phyloP scores from a whole-genome alignment of 768 basidiomycete species.

The Kwoniella sp. region DNA sequence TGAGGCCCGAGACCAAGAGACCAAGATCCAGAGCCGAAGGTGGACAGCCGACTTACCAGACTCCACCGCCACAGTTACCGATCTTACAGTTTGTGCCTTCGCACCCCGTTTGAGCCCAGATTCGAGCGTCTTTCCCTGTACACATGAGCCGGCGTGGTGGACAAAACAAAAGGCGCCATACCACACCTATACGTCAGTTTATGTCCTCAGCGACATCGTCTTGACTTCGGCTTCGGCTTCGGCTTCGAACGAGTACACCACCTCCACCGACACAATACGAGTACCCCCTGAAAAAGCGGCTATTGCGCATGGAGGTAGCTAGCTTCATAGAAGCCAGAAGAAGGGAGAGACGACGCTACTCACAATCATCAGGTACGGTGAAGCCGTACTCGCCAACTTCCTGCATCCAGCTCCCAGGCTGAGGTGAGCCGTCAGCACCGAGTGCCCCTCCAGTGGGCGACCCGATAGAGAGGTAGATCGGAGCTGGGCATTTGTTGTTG shows the following conservation, averaged over 20 bases:
- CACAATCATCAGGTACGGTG: constrained; percentile 30
- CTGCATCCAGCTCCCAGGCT: constrained; percentile 26
- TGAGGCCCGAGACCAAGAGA: too few species aligned
- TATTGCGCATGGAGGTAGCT: too few species aligned
- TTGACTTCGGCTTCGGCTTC: too few species aligned
- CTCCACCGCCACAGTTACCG: constrained; percentile 2
- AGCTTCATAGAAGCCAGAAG: too few species aligned
- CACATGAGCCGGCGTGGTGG: neutral
- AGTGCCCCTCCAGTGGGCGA: neutral
- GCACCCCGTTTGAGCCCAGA: constrained; percentile 39
- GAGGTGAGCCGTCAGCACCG: neutral
- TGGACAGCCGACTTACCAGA: constrained; percentile 6
- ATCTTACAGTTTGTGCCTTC: neutral
- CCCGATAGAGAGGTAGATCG: constrained; percentile 3
- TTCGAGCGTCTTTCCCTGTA: constrained; percentile 14
- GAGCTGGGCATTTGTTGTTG: constrained; percentile 13
- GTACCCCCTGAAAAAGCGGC: too few species aligned
- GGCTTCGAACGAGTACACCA: too few species aligned
- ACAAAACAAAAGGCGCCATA: neutral
- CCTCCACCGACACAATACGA: too few species aligned
- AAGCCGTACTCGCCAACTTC: constrained; percentile 12
- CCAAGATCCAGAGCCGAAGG: too few species aligned
- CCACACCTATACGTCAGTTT: too few species aligned
- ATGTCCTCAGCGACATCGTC: too few species aligned
- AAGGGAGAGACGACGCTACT: too few species aligned